These are phyloP conservation scores for Jatropha multifida DNA, from an alignment of 441 rosid genomes.

Conservation along the genomic window DNA sequence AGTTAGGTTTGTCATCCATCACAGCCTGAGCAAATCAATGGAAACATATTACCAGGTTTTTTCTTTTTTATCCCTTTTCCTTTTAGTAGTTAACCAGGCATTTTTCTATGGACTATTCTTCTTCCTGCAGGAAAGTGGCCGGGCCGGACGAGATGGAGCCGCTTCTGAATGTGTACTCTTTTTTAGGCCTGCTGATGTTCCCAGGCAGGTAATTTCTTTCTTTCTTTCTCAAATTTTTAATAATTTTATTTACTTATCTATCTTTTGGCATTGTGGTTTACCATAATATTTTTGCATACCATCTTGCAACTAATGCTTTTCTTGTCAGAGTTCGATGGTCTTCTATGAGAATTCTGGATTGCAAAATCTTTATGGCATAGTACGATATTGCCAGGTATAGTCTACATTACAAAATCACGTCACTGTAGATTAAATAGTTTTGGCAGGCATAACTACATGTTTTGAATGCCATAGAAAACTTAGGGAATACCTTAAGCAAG, in stretches of 20 bases:
- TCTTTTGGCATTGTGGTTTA: not conserved
- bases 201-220: slow-evolving; percentile 72
- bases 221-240: not conserved
- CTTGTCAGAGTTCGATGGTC: slow-evolving; percentile 92
- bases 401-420: not conserved
- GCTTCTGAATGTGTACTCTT: slow-evolving; percentile 90
- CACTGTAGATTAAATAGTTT: slow-evolving; percentile 8
- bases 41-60: slow-evolving; percentile 97
- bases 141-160: slow-evolving; percentile 98
- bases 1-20: slow-evolving; percentile 99
- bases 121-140: slow-evolving; percentile 87
- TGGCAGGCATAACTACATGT: not conserved
- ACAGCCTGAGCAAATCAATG: slow-evolving; percentile 98
- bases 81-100: slow-evolving; percentile 23
- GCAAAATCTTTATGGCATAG: slow-evolving; percentile 92
- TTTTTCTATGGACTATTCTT: slow-evolving; percentile 24
- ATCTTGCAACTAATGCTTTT: slow-evolving; percentile 15
- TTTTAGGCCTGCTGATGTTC: slow-evolving; percentile 89
- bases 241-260: slow-evolving; percentile 1
- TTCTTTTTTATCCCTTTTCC: not conserved
- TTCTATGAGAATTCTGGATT: slow-evolving; percentile 94
- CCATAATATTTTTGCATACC: slow-evolving; percentile 7
- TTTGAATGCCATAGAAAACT: not conserved
- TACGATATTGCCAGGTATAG: slow-evolving; percentile 90
- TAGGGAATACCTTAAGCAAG: not conserved